A percentile compares a stretch with the other conserved stretches of the same genome.
phyloP scores from a whole-genome alignment of 495 filamentous ascomycete genomes.

The Glarea lozoyensis region DNA sequence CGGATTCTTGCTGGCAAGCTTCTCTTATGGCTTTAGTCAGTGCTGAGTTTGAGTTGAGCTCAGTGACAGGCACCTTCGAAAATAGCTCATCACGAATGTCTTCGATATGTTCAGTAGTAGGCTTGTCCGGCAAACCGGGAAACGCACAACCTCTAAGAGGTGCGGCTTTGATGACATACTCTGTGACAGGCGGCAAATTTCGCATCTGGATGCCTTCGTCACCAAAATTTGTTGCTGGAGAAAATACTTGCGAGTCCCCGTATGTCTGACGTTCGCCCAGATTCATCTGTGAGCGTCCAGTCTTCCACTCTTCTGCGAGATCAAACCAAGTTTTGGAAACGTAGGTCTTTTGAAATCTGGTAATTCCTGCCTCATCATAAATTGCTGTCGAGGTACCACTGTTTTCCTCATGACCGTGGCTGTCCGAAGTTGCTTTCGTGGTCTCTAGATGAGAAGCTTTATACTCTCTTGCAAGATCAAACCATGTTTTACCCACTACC shows the following conservation, averaged over 20 bases:
- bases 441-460: not conserved
- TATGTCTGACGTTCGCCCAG: not conserved
- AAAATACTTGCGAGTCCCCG: too few species aligned
- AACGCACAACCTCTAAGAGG: not conserved
- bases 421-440: not conserved
- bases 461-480: not conserved
- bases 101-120: not conserved
- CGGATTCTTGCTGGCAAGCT: not conserved
- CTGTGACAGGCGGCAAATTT: not conserved
- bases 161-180: not conserved
- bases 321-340: conserved; percentile 1
- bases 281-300: not conserved
- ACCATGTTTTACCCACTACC: not conserved
- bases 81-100: too few species aligned
- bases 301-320: not conserved
- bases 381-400: too few species aligned
- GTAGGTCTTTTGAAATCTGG: too few species aligned
- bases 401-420: not conserved
- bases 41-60: not conserved
- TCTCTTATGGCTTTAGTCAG: too few species aligned
- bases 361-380: too few species aligned
- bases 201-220: too few species aligned
- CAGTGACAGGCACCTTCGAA: too few species aligned
- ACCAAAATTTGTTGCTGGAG: too few species aligned
- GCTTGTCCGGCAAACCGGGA: too few species aligned